Base-by-base conservation (phyloP, 371 early-diverging fungal genomes). In the Mortierella polycephala region DNA sequence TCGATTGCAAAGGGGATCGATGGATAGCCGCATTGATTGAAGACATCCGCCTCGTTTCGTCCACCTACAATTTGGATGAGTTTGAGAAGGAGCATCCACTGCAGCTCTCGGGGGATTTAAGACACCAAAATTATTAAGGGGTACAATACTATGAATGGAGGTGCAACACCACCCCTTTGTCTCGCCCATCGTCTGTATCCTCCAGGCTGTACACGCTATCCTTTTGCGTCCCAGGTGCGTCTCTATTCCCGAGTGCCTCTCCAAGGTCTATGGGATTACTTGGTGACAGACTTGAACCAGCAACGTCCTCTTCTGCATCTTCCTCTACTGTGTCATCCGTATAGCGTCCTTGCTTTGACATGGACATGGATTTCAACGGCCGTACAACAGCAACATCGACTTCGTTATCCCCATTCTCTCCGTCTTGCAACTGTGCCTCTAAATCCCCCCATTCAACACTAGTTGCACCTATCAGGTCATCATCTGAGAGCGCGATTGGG, bases 61-160 rank as follows among this genome's bases (percentile, higher is more conserved):
- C 52, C 62, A 57, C 67, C 69, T 75, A 75, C 76, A 67, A 67
- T 75, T 70, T 75, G 70, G 71, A 70, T 70, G 67, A 71, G 71
- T 70, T 75, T 75, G 76, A 75, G 76, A 71, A 67, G 64, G 76
- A 75, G 55, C 64, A 58, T 45, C 20, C 40, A 37, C 37, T 30
- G 30, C 30, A 30, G 30, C 4, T 30, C 30, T 30, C 30, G 30
- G 30, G 30, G 30, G 30, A 30, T 30, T 30, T 30, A 30, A 30
- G 30, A 30, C 30, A 30, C 30, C 30, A n/a, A n/a, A 12, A 47
- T 12, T 5, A n/a, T 47, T 47, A 47, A 47, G 47, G 47, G 47
- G 51, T 18, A 45, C 45, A 13, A 9, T 18, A 9, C 10, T n/a
- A n/a, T 13, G 14, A 18, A 10, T 46, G 46, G 10, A 10, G 16